A percentile compares a stretch with the other conserved stretches of the same genome.
Conservation (phyloP, 192 early-diverging fungal species). For the Pilobolus umbonatus region DNA sequence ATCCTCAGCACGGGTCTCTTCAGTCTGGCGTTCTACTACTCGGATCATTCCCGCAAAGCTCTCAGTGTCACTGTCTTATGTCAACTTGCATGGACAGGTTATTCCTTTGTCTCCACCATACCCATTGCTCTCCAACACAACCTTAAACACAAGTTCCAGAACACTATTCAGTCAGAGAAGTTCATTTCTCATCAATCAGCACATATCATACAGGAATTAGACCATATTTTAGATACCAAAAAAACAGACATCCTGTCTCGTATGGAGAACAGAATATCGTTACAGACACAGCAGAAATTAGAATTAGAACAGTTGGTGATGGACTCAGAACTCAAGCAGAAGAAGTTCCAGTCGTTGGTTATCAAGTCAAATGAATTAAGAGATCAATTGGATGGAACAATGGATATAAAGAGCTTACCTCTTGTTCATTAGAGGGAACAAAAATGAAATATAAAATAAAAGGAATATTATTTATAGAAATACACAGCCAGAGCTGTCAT, state of each 20-base stretch:
- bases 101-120: slow-evolving; percentile 60
- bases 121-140: slow-evolving; percentile 60
- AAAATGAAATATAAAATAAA: too few relatives aligned
- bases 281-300: neutral
- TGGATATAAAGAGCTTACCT: neutral
- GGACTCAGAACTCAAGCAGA: neutral
- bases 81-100: slow-evolving; percentile 5
- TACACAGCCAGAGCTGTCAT: slow-evolving; percentile 26
- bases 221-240: neutral
- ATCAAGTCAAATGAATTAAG: neutral
- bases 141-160: slow-evolving; percentile 50
- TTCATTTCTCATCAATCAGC: slow-evolving; percentile 39
- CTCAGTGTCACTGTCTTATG: neutral
- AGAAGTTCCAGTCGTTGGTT: neutral
- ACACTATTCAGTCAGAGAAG: slow-evolving; percentile 32
- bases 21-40: slow-evolving; percentile 27
- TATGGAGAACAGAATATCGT: neutral
- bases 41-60: neutral
- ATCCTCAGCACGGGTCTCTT: slow-evolving; percentile 49
- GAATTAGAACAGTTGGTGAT: neutral
- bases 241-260: neutral
- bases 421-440: too few relatives aligned
- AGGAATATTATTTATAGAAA: slow-evolving; percentile 11
- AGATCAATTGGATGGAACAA: neutral
- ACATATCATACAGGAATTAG: neutral